phyloP scores from a whole-genome alignment of 306 rosid genomes.

The Hippophae gyantsensis region DNA sequence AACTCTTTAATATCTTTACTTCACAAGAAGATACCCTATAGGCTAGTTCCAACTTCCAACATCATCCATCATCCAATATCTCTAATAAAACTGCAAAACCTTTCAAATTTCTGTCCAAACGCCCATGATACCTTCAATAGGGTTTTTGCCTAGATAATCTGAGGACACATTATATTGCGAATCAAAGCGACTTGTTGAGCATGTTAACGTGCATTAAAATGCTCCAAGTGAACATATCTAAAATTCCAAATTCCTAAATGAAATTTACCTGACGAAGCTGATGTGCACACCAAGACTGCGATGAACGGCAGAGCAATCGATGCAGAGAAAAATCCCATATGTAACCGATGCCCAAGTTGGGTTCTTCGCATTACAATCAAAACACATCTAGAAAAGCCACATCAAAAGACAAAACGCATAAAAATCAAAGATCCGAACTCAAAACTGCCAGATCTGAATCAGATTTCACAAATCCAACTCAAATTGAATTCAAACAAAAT shows the following conservation, averaged over 20 bases:
- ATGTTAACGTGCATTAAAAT: too few relatives aligned
- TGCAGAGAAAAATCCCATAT: slow-evolving; percentile 89
- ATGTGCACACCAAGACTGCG: slow-evolving; percentile 90
- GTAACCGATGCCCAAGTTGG: slow-evolving; percentile 97
- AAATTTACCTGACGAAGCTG: slow-evolving; percentile 74
- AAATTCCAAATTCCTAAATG: neutral
- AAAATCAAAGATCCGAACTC: slow-evolving; percentile 12
- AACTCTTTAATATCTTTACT: too few relatives aligned
- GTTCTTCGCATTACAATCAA: slow-evolving; percentile 89
- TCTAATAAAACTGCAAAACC: too few relatives aligned
- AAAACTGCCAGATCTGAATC: slow-evolving; percentile 38
- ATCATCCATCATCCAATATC: too few relatives aligned
- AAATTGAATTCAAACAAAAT: neutral
- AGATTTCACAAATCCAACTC: slow-evolving; percentile 22
- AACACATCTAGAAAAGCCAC: slow-evolving; percentile 62
- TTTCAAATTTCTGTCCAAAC: too few relatives aligned
- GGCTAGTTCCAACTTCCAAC: too few relatives aligned
- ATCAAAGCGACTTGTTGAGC: too few relatives aligned
- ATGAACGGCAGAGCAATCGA: slow-evolving; percentile 90
- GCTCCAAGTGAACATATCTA: neutral
- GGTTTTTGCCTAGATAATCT: too few relatives aligned
- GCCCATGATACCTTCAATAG: too few relatives aligned
- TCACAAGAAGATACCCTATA: too few relatives aligned
- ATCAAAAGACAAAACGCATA: neutral
- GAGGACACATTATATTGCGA: too few relatives aligned